A percentile compares a stretch with the other conserved stretches of the same genome.
phyloP scores from a whole-genome alignment of 331 rosid genomes.

The Cucumis variabilis region DNA sequence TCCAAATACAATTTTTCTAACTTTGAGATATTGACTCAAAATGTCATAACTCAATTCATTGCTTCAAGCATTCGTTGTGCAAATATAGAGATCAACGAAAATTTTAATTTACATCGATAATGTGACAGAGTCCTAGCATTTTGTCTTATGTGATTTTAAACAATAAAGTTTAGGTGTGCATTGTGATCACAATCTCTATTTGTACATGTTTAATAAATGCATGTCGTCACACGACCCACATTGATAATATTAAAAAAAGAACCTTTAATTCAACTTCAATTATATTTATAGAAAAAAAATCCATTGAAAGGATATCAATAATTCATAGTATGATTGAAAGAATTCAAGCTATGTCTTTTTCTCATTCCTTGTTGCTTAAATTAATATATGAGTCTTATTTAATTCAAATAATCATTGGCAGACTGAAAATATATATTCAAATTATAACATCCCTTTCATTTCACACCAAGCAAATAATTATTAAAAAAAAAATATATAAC shows the following conservation, averaged over 20 bases:
- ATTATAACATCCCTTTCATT: background rate
- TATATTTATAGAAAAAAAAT: background rate
- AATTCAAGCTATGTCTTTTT: background rate
- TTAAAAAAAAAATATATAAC: too few relatives aligned
- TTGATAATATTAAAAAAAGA: background rate
- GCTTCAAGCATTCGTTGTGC: too few relatives aligned
- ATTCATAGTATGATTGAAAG: background rate
- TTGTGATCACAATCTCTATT: background rate
- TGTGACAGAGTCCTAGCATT: too few relatives aligned
- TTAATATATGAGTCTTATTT: background rate
- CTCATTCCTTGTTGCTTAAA: background rate
- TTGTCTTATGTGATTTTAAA: too few relatives aligned
- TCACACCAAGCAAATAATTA: background rate
- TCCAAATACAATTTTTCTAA: too few relatives aligned
- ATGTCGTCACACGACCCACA: background rate
- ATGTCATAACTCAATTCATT: too few relatives aligned
- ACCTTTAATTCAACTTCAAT: background rate
- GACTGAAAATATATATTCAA: too few relatives aligned
- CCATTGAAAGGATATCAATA: background rate
- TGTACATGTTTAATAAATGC: background rate
- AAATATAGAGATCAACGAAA: too few relatives aligned
- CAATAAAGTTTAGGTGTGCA: background rate
- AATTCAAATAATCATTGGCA: background rate
- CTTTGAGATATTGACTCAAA: too few relatives aligned
- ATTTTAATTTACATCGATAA: too few relatives aligned